Evolutionary conservation across 306 rosid species (phyloP).

Genomic region (Coriaria nepalensis): DNA sequence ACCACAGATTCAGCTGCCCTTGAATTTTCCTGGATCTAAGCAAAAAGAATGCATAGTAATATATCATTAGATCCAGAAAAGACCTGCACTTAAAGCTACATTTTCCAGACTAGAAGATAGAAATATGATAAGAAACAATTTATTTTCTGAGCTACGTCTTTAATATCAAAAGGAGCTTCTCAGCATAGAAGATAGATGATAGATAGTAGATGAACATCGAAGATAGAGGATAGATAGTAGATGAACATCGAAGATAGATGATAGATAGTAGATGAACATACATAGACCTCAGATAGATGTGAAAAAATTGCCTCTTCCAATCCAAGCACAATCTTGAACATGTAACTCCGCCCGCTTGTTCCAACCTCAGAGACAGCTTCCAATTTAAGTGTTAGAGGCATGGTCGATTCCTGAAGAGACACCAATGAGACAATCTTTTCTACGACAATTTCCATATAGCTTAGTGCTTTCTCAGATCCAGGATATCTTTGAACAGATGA

Average conservation of each 20-base stretch:
- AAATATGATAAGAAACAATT: no score
- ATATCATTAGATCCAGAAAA: slow-evolving; percentile 12
- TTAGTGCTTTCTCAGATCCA: slow-evolving; percentile 45
- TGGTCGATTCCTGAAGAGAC: slow-evolving; percentile 30
- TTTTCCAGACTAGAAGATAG: not conserved
- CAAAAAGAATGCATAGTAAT: slow-evolving; percentile 16
- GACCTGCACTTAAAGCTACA: not conserved
- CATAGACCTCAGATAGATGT: slow-evolving; percentile 40
- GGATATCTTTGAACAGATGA: slow-evolving; percentile 33
- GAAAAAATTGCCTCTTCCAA: slow-evolving; percentile 44
- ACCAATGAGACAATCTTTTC: slow-evolving; percentile 44
- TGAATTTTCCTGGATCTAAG: slow-evolving; percentile 42
- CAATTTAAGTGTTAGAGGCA: slow-evolving; percentile 58
- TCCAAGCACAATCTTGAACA: slow-evolving; percentile 61
- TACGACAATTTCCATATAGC: slow-evolving; percentile 44
- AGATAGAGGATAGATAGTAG: no score
- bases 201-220: slow-evolving; percentile 12
- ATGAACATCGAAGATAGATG: slow-evolving; percentile 13
- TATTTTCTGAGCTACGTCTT: no score
- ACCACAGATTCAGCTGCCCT: slow-evolving; percentile 32
- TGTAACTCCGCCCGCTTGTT: slow-evolving; percentile 46
- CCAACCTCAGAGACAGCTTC: slow-evolving; percentile 63
- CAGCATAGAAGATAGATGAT: slow-evolving; percentile 11
- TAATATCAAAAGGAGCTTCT: not conserved
- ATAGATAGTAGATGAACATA: slow-evolving; percentile 14